Evolutionary conservation across 2,329 filamentous ascomycete species (phyloP), one percentile per base, ranked within the genome.

Genomic region (Epichloe gansuensis): DNA sequence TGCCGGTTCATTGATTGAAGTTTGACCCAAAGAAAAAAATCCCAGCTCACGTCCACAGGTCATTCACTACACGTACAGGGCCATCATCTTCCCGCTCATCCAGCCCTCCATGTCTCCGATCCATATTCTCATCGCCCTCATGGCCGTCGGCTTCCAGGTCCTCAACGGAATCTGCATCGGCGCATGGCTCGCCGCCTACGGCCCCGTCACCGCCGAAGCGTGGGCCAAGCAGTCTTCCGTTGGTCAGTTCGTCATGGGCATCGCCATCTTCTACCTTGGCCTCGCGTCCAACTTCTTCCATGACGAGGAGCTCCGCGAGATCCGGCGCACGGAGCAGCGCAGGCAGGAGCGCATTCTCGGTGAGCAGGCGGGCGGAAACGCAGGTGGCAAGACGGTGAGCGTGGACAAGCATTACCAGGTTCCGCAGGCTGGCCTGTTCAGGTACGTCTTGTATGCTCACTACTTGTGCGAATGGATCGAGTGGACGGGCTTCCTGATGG

Each of bases 381-480:
- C 58, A 9, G 44, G 45, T 11, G 50, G 46, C 37, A 55, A 58
- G 39, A 21, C n/a, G 23, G 45, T 42, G 15, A 47, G 25, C 21
- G 67, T 69, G 45, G 78, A 86, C 46, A 95, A 93, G 71, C 80
- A 94, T 56, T 97, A 97, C 67, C 82, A 87, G 71, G 80, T 98
- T 50, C 93, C 93, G 0, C 75, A 88, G 63, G 85, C 85, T 49
- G 90, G 91, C 0, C 70, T 95, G 48, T 98, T 97, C 70, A 75
- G 78, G 58, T 85, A 83, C 62, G 80, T 95, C 64, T 76, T 97
- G 54, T 95, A 85, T 67, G 90, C 93, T 59, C 93, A 98, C 67
- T 98, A 96, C 67, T 75, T 95, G n/a, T 86, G 85, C 64, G 93
- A 98, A 72, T 98, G 93, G 93, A 67, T 95, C 51, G 93, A 98